These are phyloP conservation scores for Colletotrichum sp. DNA, from an alignment of 2,329 filamentous ascomycete species.

Conservation along the genomic window DNA sequence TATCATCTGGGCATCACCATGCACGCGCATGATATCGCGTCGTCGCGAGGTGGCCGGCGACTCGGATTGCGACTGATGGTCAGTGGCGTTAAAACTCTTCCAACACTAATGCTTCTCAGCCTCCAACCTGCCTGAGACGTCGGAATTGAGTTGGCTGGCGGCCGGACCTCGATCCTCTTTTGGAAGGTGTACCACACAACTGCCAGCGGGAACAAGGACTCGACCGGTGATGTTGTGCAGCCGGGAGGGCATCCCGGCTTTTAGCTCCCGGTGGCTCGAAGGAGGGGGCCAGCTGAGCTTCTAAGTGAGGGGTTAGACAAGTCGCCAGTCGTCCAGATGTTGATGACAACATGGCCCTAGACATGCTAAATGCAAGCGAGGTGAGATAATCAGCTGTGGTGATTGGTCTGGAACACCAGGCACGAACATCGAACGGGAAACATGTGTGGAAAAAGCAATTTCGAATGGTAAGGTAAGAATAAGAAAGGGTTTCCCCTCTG, in stretches of 20 bases:
- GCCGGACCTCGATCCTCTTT: conserved; percentile 8
- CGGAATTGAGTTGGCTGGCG: conserved; percentile 8
- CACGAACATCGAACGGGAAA: not conserved
- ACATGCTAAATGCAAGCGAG: not conserved
- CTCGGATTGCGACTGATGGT: not conserved
- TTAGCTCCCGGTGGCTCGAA: not conserved
- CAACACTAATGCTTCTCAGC: not conserved
- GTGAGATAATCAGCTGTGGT: not conserved
- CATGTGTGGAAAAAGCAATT: not conserved
- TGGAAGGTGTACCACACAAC: conserved; percentile 9
- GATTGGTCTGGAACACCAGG: not conserved
- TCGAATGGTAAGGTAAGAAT: not conserved
- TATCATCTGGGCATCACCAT: not conserved
- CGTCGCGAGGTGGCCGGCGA: not conserved
- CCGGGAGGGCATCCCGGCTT: not conserved
- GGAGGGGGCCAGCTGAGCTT: not conserved
- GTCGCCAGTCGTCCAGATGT: not conserved
- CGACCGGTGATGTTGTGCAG: not conserved
- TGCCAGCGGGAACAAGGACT: not conserved
- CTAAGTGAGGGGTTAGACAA: not conserved
- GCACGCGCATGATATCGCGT: not conserved
- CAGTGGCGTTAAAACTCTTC: not conserved
- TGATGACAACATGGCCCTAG: not conserved
- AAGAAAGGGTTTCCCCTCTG: not conserved
- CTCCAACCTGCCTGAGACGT: not conserved